Percentiles rank a stretch among this genome's conserved stretches.
These are phyloP conservation scores for Aspergillus luchuensis DNA, from an alignment of 2,329 filamentous ascomycete genomes.

Conservation along the genomic window DNA sequence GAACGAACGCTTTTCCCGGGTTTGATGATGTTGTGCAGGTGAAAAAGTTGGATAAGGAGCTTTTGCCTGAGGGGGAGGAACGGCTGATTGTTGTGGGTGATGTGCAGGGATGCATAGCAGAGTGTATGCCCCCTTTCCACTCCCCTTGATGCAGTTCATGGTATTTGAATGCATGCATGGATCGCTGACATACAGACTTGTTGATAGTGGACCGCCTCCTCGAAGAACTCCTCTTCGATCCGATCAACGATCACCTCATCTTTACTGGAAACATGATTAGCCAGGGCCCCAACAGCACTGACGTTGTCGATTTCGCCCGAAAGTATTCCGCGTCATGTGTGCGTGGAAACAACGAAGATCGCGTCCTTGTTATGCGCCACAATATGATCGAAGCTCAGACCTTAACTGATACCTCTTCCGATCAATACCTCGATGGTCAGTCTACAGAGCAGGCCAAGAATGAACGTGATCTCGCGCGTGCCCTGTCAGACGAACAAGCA, in stretches of 20 bases:
- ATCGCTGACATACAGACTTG: neutral
- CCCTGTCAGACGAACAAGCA: constrained; percentile 62
- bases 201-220: constrained; percentile 60
- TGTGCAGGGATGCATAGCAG: constrained; percentile 80
- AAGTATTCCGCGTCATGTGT: constrained; percentile 75
- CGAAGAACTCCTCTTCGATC: constrained; percentile 64
- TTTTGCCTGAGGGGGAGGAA: constrained; percentile 49
- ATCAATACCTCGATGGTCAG: constrained; percentile 29
- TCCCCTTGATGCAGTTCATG: neutral
- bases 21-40: constrained; percentile 56
- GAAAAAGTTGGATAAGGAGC: constrained; percentile 49
- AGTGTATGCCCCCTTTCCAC: constrained; percentile 51
- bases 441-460: constrained; percentile 24
- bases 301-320: constrained; percentile 75
- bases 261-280: constrained; percentile 77
- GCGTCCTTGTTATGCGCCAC: constrained; percentile 68
- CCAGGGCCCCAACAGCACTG: constrained; percentile 81
- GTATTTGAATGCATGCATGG: neutral
- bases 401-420: constrained; percentile 18
- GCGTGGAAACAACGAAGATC: constrained; percentile 91
- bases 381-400: constrained; percentile 39
- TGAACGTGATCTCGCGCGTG: constrained; percentile 58
- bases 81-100: constrained; percentile 84
- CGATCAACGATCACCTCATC: constrained; percentile 69
- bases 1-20: constrained; percentile 49